phyloP scores from a whole-genome alignment of 495 filamentous ascomycete species.

The Hypoxylon rickii region DNA sequence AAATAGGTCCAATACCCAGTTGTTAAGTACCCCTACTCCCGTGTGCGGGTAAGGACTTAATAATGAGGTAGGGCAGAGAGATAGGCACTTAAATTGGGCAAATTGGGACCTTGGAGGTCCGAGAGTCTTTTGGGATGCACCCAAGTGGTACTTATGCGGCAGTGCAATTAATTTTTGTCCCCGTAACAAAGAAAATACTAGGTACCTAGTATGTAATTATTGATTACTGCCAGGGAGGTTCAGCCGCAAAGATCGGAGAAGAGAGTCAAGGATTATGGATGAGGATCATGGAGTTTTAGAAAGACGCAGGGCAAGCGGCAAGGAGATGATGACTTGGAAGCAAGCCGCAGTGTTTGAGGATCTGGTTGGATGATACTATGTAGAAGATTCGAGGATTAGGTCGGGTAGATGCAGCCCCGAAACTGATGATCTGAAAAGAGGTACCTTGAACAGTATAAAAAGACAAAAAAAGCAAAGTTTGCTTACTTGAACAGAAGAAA shows the following conservation, averaged over 20 bases:
- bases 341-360: too few relatives aligned
- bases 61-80: neutral
- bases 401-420: conserved; percentile 8
- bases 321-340: too few relatives aligned
- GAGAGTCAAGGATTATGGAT: conserved; percentile 19
- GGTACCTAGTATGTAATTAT: neutral
- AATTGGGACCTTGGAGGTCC: too few relatives aligned
- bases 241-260: conserved; percentile 28
- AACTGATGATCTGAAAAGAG: neutral
- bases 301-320: too few relatives aligned
- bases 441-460: neutral
- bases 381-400: conserved; percentile 1
- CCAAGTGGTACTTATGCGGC: conserved; percentile 21
- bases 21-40: too few relatives aligned
- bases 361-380: too few relatives aligned
- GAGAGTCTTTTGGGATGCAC: too few relatives aligned
- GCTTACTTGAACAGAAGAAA: neutral
- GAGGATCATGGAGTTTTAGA: too few relatives aligned
- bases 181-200: conserved; percentile 11
- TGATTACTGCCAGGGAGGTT: conserved; percentile 2
- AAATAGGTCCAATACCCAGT: too few relatives aligned
- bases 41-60: too few relatives aligned
- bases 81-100: conserved; percentile 21
- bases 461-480: conserved; percentile 3
- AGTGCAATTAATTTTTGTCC: conserved; percentile 19